Conservation (phyloP, 148 eudicot genomes). For the Spergularia marina region DNA sequence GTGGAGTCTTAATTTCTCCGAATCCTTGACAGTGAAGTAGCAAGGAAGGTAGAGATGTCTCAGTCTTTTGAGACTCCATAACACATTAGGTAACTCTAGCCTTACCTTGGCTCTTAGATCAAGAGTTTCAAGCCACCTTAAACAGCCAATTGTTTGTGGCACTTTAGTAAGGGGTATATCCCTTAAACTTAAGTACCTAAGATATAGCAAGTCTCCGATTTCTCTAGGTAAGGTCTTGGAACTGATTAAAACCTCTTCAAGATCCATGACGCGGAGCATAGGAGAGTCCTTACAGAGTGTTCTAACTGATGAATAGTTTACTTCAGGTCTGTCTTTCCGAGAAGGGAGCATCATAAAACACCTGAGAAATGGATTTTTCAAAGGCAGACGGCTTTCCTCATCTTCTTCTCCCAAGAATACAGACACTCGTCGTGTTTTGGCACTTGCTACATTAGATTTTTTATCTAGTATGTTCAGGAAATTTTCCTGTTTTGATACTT, state of each 20-base stretch:
- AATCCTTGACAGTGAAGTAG: constrained; percentile 24
- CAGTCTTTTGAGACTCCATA: constrained; percentile 32
- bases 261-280: constrained; percentile 32
- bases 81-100: constrained; percentile 36
- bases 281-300: constrained; percentile 26
- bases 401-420: constrained; percentile 23
- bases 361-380: constrained; percentile 19
- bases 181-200: constrained; percentile 47
- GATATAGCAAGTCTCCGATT: constrained; percentile 32
- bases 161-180: constrained; percentile 18
- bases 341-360: constrained; percentile 30
- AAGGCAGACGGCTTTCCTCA: constrained; percentile 15
- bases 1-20: constrained; percentile 23
- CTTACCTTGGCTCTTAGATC: constrained; percentile 42
- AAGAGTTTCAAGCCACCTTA: constrained; percentile 45
- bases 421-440: constrained; percentile 26
- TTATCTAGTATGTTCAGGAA: constrained; percentile 28
- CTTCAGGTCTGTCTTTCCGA: constrained; percentile 16
- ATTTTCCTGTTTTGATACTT: constrained; percentile 33
- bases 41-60: constrained; percentile 48
- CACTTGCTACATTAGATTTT: not conserved
- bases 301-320: constrained; percentile 16
- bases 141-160: constrained; percentile 36
- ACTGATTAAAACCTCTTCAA: constrained; percentile 24
- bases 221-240: constrained; percentile 31